phyloP scores from a whole-genome alignment of 2,329 filamentous ascomycete species.

The Balansia obtecta region DNA sequence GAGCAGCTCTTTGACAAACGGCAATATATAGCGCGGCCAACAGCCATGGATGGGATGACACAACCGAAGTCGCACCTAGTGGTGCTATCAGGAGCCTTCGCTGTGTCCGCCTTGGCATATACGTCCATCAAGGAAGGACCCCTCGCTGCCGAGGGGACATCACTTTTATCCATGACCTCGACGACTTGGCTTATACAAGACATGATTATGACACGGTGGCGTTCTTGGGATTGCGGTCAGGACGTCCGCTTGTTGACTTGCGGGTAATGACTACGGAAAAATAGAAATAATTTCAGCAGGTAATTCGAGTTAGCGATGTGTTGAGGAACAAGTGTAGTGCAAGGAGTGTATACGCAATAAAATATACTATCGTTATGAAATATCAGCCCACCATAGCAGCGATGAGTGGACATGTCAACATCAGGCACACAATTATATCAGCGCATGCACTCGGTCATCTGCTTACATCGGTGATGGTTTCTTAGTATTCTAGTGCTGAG shows the following conservation, averaged over 20 bases:
- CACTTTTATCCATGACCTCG: too few relatives aligned
- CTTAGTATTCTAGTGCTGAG: slow-evolving; percentile 64
- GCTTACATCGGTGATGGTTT: slow-evolving; percentile 47
- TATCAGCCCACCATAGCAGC: background rate
- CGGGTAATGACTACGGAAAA: background rate
- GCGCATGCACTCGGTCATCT: too few relatives aligned
- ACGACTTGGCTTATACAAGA: too few relatives aligned
- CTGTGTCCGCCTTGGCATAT: background rate
- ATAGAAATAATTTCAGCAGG: background rate
- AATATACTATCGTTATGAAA: background rate
- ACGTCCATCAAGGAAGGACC: too few relatives aligned
- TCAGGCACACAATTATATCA: too few relatives aligned
- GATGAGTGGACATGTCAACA: background rate
- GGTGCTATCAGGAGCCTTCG: background rate
- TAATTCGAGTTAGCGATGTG: background rate
- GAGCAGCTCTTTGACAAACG: slow-evolving; percentile 16
- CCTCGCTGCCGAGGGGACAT: too few relatives aligned
- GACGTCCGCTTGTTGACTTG: background rate
- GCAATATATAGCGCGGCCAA: slow-evolving; percentile 12
- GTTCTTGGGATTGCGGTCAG: background rate
- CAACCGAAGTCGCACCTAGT: too few relatives aligned
- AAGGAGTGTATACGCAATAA: background rate
- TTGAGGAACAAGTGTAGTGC: background rate
- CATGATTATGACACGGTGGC: background rate
- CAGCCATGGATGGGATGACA: background rate